A percentile compares a stretch with the other conserved stretches of the same genome.
Conservation (phyloP, 441 rosid species). For the Pelargonium australe region DNA sequence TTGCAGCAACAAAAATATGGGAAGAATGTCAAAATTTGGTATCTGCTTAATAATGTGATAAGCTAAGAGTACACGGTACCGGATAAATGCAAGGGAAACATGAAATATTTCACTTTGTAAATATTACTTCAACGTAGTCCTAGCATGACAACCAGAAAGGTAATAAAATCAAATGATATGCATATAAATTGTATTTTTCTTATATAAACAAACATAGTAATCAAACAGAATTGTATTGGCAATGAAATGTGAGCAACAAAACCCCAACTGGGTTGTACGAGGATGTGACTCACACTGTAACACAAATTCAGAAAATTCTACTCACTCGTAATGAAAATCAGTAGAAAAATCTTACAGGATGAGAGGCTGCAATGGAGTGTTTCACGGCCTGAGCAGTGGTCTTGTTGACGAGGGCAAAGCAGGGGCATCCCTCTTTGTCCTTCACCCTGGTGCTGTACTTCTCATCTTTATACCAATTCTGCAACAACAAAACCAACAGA, state of each 20-base stretch:
- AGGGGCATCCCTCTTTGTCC: conserved; percentile 69
- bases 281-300: no score
- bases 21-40: neutral
- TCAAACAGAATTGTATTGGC: neutral
- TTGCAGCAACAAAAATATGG: no score
- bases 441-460: conserved; percentile 68
- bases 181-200: neutral
- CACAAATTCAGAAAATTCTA: neutral
- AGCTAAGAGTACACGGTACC: neutral
- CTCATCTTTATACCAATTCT: conserved; percentile 89
- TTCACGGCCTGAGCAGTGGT: conserved; percentile 76
- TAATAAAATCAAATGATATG: neutral
- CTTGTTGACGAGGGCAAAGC: conserved; percentile 72
- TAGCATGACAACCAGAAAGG: neutral
- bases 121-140: neutral
- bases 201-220: neutral
- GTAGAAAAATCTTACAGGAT: conserved; percentile 57
- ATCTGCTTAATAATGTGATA: neutral
- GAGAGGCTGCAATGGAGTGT: conserved; percentile 64
- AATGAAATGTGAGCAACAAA: neutral
- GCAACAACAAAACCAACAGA: conserved; percentile 20
- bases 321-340: neutral
- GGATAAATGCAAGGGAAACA: neutral
- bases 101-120: neutral
- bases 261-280: neutral